These are phyloP conservation scores for Astragalus glycyphyllos DNA, from an alignment of 306 rosid genomes.

Conservation along the genomic window DNA sequence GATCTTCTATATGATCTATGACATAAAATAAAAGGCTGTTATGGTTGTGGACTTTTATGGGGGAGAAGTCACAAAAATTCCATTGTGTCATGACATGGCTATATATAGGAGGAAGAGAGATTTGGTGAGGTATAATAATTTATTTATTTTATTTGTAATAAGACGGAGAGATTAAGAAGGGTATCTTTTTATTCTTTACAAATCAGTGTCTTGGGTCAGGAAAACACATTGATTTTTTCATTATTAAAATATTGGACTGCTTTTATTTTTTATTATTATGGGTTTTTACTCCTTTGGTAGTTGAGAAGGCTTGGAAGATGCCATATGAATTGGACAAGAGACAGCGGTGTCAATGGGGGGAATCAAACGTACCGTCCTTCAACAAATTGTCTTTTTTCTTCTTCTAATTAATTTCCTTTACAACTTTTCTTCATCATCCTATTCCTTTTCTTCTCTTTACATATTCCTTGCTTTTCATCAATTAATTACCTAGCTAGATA, in stretches of 20 bases:
- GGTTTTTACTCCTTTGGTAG: constrained; percentile 55
- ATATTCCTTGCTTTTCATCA: constrained; percentile 26
- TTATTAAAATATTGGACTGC: constrained; percentile 40
- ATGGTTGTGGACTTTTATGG: constrained; percentile 47
- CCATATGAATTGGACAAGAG: constrained; percentile 68
- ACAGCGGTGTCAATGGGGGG: constrained; percentile 68
- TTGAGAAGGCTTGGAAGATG: constrained; percentile 68
- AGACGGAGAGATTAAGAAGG: constrained; percentile 57
- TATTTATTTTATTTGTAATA: neutral
- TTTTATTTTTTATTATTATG: constrained; percentile 43
- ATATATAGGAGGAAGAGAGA: constrained; percentile 54
- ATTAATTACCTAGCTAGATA: constrained; percentile 6
- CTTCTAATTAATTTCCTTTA: constrained; percentile 37
- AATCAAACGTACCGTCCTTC: constrained; percentile 79
- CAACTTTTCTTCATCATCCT: constrained; percentile 37
- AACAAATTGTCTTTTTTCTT: constrained; percentile 45
- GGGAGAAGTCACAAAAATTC: constrained; percentile 53
- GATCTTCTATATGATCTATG: constrained; percentile 32
- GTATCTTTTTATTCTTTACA: constrained; percentile 68
- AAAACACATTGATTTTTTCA: constrained; percentile 52
- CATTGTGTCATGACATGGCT: constrained; percentile 53
- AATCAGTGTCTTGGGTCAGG: constrained; percentile 60
- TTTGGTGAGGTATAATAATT: neutral
- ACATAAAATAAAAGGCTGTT: constrained; percentile 34
- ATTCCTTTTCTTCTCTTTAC: constrained; percentile 44